Evolutionary conservation across 805 yeast genomes (phyloP).

Genomic region (Yamadazyma tumulicola): DNA sequence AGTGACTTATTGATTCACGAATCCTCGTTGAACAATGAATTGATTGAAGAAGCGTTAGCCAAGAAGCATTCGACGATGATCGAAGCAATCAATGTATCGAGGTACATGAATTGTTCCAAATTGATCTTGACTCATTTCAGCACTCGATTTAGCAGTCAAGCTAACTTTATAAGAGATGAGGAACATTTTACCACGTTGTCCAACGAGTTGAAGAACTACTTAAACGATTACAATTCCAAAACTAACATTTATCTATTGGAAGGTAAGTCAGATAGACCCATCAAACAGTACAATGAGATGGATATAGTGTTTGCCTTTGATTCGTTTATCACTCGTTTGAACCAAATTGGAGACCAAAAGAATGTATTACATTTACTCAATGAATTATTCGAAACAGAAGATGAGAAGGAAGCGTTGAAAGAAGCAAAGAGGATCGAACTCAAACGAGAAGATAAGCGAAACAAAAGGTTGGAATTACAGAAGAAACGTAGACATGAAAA

Average conservation of each 20-base stretch:
- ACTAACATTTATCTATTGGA: conserved; percentile 24
- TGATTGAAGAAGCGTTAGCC: conserved; percentile 70
- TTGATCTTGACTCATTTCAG: conserved; percentile 87
- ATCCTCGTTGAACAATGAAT: conserved; percentile 82
- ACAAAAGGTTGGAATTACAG: conserved; percentile 22
- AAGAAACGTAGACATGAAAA: conserved; percentile 15
- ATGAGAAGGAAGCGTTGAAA: conserved; percentile 22
- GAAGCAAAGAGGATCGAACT: conserved; percentile 14
- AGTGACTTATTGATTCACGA: conserved; percentile 87
- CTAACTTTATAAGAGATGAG: conserved; percentile 23
- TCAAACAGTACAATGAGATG: conserved; percentile 24
- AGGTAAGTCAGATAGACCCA: conserved; percentile 4
- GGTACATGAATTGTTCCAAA: conserved; percentile 67
- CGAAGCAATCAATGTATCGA: conserved; percentile 75
- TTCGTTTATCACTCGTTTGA: conserved; percentile 30
- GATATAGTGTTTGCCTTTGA: conserved; percentile 41
- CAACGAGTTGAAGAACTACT: conserved; percentile 24
- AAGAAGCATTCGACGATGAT: conserved; percentile 86
- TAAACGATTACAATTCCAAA: conserved; percentile 16
- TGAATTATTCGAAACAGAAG: conserved; percentile 22
- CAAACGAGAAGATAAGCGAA: conserved; percentile 35
- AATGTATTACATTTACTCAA: conserved; percentile 11
- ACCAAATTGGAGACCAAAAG: conserved; percentile 25
- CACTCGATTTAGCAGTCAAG: conserved; percentile 62
- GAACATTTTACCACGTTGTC: conserved; percentile 21